Evolutionary conservation across 2,329 filamentous ascomycete species (phyloP).

Genomic region (Dothistroma pini): DNA sequence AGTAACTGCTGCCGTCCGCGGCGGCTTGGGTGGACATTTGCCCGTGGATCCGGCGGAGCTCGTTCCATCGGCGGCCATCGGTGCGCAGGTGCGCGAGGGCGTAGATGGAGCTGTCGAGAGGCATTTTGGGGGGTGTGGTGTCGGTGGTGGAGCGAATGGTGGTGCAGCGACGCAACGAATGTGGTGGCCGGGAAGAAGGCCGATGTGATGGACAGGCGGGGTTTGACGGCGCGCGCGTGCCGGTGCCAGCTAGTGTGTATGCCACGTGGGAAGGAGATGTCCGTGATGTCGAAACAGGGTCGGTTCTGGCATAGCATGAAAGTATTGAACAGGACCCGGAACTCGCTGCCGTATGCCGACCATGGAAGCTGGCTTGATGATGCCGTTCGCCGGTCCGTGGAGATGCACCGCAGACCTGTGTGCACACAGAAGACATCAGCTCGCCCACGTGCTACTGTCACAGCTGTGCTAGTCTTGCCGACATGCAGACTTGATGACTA

Average conservation of each 20-base stretch:
- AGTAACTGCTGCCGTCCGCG: conserved; percentile 87
- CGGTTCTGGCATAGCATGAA: background rate
- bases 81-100: conserved; percentile 68
- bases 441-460: background rate
- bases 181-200: background rate
- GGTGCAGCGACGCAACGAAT: background rate
- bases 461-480: background rate
- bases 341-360: background rate
- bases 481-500: background rate
- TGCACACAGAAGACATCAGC: background rate
- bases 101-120: conserved; percentile 92
- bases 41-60: conserved; percentile 81
- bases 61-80: conserved; percentile 89
- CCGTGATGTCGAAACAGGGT: background rate
- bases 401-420: conserved; percentile 1
- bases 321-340: background rate
- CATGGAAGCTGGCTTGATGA: background rate
- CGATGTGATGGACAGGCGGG: background rate
- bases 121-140: conserved; percentile 56
- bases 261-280: background rate
- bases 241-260: background rate
- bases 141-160: background rate
- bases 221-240: background rate
- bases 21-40: conserved; percentile 90
- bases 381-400: background rate